A percentile compares a stretch with the other conserved stretches of the same genome.
These are phyloP conservation scores for Ophiobolus disseminans DNA, from an alignment of 2,329 filamentous ascomycete species.

Conservation along the genomic window DNA sequence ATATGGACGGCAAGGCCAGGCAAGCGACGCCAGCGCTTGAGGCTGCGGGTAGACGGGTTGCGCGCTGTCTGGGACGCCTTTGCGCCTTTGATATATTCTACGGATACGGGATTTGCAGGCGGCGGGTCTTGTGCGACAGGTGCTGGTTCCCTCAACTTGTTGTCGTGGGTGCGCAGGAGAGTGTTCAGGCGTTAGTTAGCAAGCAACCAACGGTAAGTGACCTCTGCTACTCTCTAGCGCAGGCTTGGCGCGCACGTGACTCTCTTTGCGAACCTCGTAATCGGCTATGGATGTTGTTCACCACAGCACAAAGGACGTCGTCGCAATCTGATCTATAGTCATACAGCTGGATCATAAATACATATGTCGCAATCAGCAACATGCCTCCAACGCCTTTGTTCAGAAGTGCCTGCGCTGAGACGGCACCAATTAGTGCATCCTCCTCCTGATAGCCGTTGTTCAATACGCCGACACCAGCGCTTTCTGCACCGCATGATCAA, in stretches of 20 bases:
- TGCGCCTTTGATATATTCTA: conserved; percentile 31
- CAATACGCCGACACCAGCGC: conserved; percentile 39
- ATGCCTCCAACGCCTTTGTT: too few species aligned
- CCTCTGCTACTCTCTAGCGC: conserved; percentile 13
- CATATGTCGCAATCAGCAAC: too few species aligned
- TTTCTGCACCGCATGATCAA: conserved; percentile 51
- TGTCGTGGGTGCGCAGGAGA: conserved; percentile 34
- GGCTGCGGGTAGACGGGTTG: conserved; percentile 30
- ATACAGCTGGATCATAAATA: too few species aligned
- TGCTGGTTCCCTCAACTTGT: conserved; percentile 39
- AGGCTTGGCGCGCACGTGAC: too few species aligned
- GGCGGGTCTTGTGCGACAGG: conserved; percentile 41
- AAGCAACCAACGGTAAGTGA: too few species aligned
- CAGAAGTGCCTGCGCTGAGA: too few species aligned
- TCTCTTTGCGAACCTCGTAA: not conserved
- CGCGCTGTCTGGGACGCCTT: conserved; percentile 34
- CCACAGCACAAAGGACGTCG: too few species aligned
- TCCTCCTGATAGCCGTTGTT: conserved; percentile 1
- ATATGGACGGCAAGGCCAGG: conserved; percentile 24
- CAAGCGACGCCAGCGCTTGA: conserved; percentile 40
- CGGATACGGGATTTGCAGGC: conserved; percentile 28
- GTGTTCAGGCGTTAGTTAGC: conserved; percentile 37
- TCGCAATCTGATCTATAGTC: too few species aligned
- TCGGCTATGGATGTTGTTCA: too few species aligned
- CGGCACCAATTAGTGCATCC: not conserved